Base-by-base conservation (phyloP, 2,329 filamentous ascomycete genomes). In the Raffaelea ambrosiae region DNA sequence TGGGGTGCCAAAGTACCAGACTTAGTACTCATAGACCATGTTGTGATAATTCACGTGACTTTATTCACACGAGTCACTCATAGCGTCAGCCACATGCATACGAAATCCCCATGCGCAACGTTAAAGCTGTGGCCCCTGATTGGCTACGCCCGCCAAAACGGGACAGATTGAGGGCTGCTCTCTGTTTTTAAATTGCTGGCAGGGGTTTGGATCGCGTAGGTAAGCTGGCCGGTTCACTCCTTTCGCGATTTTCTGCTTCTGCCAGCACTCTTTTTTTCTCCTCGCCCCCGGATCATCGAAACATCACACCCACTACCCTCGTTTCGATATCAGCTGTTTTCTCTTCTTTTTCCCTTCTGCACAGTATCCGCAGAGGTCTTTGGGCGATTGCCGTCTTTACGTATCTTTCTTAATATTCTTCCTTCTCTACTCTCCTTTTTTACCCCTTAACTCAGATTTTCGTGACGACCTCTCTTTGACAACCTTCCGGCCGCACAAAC, bases 131-230 rank as follows among this genome's bases (percentile, higher is more conserved):
- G 13, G 26, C 13, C 7, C 47, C 36, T 51, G 46, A 51, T 48
- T 45, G 42, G 48, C 29, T 42, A 23, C 26, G 40, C 23, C 21
- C 21, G 22, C 35, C 31, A 21, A 46, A 52, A 54, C 47, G 48
- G 48, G 52, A 47, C 52, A 54, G 52, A 54, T 54, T 53, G 47
- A 41, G 23, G 20, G 38, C 47, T 49, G 23, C 19, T 11, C 40
- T 19, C 13, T 26, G 9, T 7, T 19, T 43, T 31, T 43, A 29
- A 31, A 33, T 29, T 43, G 38, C 35, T 38, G 7, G 14, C 13
- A 29, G 26, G 26, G 26, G 26, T 13, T 29, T n/a, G n/a, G 26
- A 13, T 29, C 26, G 26, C 26, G n/a, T 20, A 40, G 7, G 26
- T 29, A 7, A 42, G 47, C 44, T 23, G 47, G 38, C 26, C 41